A percentile compares a stretch with the other conserved stretches of the same genome.
These are phyloP conservation scores for Gossypium davidsonii DNA, from an alignment of 441 rosid species.

Conservation along the genomic window DNA sequence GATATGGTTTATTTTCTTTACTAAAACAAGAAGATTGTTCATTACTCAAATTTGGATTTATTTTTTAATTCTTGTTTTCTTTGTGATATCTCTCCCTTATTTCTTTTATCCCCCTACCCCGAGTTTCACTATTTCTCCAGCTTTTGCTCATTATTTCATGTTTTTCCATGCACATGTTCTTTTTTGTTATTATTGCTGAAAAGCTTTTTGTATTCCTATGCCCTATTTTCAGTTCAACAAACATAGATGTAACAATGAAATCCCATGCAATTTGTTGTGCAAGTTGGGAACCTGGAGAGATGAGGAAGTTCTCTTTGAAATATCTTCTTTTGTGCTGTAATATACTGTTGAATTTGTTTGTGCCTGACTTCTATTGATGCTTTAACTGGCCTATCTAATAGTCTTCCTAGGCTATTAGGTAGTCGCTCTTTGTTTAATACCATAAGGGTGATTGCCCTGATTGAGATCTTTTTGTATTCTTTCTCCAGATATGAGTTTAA, in stretches of 20 bases:
- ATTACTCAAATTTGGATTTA: neutral
- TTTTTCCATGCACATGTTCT: no score
- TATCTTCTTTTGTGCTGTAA: neutral
- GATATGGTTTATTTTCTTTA: neutral
- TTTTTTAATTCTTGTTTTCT: neutral
- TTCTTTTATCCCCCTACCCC: neutral
- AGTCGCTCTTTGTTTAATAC: neutral
- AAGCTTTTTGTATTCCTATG: neutral
- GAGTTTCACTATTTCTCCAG: neutral
- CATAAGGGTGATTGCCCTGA: neutral
- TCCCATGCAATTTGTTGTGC: neutral
- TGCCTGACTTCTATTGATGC: neutral
- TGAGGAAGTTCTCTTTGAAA: neutral
- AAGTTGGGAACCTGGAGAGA: neutral
- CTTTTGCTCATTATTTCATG: neutral
- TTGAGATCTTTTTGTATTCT: slow-evolving; percentile 15
- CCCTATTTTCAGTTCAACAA: neutral
- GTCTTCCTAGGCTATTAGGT: neutral
- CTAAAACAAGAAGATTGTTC: neutral
- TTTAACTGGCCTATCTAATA: neutral
- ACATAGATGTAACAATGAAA: neutral
- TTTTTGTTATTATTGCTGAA: neutral
- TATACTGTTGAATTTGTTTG: neutral
- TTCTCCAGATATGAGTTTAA: slow-evolving; percentile 70
- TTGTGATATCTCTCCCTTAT: neutral